Evolutionary conservation across 2,329 filamentous ascomycete species (phyloP).

Genomic region (Fusarium penzigii): DNA sequence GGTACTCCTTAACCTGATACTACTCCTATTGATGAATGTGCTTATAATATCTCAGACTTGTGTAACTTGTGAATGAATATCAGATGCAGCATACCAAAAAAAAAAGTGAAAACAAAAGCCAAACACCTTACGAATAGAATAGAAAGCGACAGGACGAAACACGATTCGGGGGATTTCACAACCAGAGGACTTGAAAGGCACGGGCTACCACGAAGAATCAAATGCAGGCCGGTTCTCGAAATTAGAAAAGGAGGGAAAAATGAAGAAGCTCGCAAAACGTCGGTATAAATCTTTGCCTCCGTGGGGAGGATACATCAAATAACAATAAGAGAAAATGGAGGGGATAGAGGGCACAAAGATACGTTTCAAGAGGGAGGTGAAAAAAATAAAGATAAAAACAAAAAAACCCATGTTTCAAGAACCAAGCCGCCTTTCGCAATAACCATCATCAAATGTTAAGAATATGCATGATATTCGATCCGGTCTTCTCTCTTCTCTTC

Average conservation of each 20-base stretch:
- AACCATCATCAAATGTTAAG: constrained; percentile 29
- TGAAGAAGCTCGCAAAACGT: constrained; percentile 23
- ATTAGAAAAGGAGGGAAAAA: background rate
- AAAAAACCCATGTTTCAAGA: constrained; percentile 32
- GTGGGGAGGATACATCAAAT: constrained; percentile 21
- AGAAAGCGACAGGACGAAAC: too few relatives aligned
- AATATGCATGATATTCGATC: background rate
- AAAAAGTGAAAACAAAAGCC: too few relatives aligned
- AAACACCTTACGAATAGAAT: too few relatives aligned
- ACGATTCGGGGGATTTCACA: too few relatives aligned
- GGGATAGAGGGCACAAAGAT: background rate
- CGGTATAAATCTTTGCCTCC: constrained; percentile 27
- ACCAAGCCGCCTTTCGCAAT: constrained; percentile 26
- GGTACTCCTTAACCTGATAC: too few relatives aligned
- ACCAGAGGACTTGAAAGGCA: background rate
- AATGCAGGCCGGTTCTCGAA: constrained; percentile 28
- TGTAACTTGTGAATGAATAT: too few relatives aligned
- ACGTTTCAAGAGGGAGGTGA: background rate
- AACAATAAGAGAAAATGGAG: constrained; percentile 22
- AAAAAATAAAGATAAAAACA: constrained; percentile 22
- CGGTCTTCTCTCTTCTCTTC: constrained; percentile 6
- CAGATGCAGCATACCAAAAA: too few relatives aligned
- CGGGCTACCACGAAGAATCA: background rate
- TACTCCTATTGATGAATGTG: too few relatives aligned
- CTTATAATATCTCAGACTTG: too few relatives aligned